A percentile compares a stretch with the other conserved stretches of the same genome.
phyloP scores from a whole-genome alignment of 768 basidiomycete genomes.

The Kwoniella pini region DNA sequence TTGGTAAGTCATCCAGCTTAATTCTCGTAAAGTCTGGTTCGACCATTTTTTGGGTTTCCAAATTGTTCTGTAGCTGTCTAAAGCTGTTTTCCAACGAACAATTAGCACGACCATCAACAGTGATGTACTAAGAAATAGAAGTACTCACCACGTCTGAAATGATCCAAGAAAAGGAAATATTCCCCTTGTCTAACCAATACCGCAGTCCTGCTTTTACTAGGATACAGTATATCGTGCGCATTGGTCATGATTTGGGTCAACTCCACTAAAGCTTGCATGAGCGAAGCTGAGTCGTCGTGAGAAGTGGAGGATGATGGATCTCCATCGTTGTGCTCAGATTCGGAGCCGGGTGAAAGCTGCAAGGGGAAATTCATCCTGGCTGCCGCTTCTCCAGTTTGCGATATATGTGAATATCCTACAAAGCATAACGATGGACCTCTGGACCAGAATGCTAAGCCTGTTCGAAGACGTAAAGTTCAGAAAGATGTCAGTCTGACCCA shows the following conservation, averaged over 20 bases:
- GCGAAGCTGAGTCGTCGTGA: slow-evolving; percentile 38
- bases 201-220: slow-evolving; percentile 38
- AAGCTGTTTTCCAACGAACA: slow-evolving; percentile 16
- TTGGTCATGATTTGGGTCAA: slow-evolving; percentile 53
- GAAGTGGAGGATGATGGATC: background rate
- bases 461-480: slow-evolving; percentile 36
- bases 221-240: slow-evolving; percentile 51
- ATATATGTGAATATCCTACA: slow-evolving; percentile 46
- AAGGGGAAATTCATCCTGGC: slow-evolving; percentile 45
- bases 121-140: background rate
- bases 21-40: slow-evolving; percentile 28
- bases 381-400: slow-evolving; percentile 48
- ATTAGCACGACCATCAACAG: slow-evolving; percentile 28
- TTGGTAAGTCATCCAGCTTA: slow-evolving; percentile 43
- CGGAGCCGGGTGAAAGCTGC: slow-evolving; percentile 33
- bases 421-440: slow-evolving; percentile 48
- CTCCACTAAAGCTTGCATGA: slow-evolving; percentile 46
- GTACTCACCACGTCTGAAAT: slow-evolving; percentile 34
- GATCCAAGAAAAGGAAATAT: slow-evolving; percentile 33
- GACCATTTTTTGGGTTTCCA: slow-evolving; percentile 38
- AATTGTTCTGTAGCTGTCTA: slow-evolving; percentile 30
- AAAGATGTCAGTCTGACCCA: slow-evolving; percentile 8
- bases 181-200: slow-evolving; percentile 46
- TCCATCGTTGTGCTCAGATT: slow-evolving; percentile 2
- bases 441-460: slow-evolving; percentile 52